A percentile compares a stretch with the other conserved stretches of the same genome.
These are phyloP conservation scores for Yamadazyma trypodendri DNA, from an alignment of 1,139 yeast species.

Conservation along the genomic window DNA sequence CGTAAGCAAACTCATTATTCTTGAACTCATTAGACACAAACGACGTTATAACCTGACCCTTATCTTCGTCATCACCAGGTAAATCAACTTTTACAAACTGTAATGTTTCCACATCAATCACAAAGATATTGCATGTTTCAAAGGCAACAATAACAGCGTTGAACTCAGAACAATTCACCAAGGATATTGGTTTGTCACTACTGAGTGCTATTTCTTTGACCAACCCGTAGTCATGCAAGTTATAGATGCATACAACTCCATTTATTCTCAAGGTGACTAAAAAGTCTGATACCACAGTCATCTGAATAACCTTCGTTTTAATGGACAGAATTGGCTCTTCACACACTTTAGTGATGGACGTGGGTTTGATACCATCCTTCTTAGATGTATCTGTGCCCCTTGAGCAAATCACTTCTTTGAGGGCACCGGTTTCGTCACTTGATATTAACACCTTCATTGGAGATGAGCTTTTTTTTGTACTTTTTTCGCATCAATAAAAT, in stretches of 20 bases:
- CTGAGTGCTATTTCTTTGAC: slow-evolving; percentile 14
- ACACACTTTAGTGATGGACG: slow-evolving; percentile 40
- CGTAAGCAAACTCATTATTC: slow-evolving; percentile 58
- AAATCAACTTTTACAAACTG: slow-evolving; percentile 20
- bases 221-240: slow-evolving; percentile 22
- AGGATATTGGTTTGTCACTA: slow-evolving; percentile 34
- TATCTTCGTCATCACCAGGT: slow-evolving; percentile 24
- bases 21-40: slow-evolving; percentile 46
- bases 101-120: slow-evolving; percentile 36
- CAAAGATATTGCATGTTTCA: slow-evolving; percentile 50
- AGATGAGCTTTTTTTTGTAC: slow-evolving; percentile 9
- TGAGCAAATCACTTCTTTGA: slow-evolving; percentile 55
- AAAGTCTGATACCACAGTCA: slow-evolving; percentile 27
- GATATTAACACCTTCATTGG: slow-evolving; percentile 55
- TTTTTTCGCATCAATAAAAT: neutral
- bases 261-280: slow-evolving; percentile 43
- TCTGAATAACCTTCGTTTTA: slow-evolving; percentile 26
- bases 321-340: slow-evolving; percentile 30
- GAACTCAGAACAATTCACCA: slow-evolving; percentile 27
- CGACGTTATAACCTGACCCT: slow-evolving; percentile 43
- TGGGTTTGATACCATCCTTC: slow-evolving; percentile 57
- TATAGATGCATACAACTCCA: slow-evolving; percentile 42
- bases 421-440: slow-evolving; percentile 55
- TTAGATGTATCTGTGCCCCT: slow-evolving; percentile 71
- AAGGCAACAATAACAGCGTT: slow-evolving; percentile 39